A percentile compares a stretch with the other conserved stretches of the same genome.
These are phyloP conservation scores for Hypericum perforatum DNA, from an alignment of 345 rosid species.

Conservation along the genomic window DNA sequence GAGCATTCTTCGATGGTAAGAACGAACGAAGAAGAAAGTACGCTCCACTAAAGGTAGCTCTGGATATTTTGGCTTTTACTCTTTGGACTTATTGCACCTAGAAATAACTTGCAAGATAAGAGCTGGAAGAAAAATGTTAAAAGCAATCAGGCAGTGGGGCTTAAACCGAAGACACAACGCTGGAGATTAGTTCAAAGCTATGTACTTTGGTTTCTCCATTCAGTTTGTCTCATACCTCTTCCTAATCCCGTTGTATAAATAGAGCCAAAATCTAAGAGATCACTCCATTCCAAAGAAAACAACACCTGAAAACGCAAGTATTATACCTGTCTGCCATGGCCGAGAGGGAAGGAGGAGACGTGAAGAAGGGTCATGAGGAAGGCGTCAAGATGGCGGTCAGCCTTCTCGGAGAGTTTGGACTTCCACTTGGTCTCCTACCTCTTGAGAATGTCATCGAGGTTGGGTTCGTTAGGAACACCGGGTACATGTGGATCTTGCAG, in stretches of 20 bases:
- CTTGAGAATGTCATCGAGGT: neutral
- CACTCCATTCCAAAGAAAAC: neutral
- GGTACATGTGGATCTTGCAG: constrained; percentile 3
- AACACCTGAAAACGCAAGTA: neutral
- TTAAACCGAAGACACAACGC: neutral
- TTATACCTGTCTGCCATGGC: neutral
- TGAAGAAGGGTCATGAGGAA: constrained; percentile 1
- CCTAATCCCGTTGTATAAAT: neutral
- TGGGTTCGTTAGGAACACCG: neutral
- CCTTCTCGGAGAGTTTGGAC: neutral
- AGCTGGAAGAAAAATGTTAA: no score
- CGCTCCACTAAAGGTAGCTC: no score
- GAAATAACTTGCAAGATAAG: no score
- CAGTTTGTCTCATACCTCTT: neutral
- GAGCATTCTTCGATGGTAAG: no score
- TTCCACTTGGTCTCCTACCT: constrained; percentile 1
- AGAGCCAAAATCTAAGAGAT: neutral
- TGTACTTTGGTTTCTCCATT: neutral
- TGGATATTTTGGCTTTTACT: no score
- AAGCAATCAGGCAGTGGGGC: neutral
- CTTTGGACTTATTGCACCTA: no score
- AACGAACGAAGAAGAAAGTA: no score
- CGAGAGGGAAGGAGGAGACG: neutral
- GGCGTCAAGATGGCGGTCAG: neutral
- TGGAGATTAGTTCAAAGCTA: neutral